Percentiles rank a stretch among this genome's conserved stretches.
Evolutionary conservation across 495 filamentous ascomycete species (phyloP).

Genomic region (Podospora sp.): DNA sequence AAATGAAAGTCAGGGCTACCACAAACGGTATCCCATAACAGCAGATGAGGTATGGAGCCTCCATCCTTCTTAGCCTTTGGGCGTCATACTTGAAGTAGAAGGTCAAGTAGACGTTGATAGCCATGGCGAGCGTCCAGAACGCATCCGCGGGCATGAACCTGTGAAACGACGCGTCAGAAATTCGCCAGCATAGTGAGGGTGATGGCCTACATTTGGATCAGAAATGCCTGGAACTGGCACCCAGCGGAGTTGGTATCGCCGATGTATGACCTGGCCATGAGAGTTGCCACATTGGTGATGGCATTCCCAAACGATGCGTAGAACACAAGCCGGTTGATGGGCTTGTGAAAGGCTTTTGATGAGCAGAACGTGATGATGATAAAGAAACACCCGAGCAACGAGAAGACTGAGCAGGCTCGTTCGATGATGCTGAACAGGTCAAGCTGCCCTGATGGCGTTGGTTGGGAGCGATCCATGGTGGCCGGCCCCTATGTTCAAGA

Average conservation of each 20-base stretch:
- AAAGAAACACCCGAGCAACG: slow-evolving; percentile 70
- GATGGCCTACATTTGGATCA: slow-evolving; percentile 67
- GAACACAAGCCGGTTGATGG: slow-evolving; percentile 88
- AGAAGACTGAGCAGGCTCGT: slow-evolving; percentile 68
- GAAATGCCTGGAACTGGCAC: slow-evolving; percentile 76
- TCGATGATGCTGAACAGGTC: slow-evolving; percentile 63
- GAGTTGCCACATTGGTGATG: slow-evolving; percentile 74
- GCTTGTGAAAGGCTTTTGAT: slow-evolving; percentile 68
- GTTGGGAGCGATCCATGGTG: slow-evolving; percentile 18
- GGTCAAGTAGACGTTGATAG: slow-evolving; percentile 83
- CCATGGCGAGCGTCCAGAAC: slow-evolving; percentile 82
- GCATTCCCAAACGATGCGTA: slow-evolving; percentile 85
- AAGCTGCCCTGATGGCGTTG: slow-evolving; percentile 23
- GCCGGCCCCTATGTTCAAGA: not conserved
- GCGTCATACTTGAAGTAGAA: slow-evolving; percentile 79
- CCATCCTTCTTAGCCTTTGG: slow-evolving; percentile 65
- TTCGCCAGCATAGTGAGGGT: not conserved
- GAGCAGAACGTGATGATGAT: slow-evolving; percentile 71
- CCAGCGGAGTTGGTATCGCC: slow-evolving; percentile 50
- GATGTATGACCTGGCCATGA: slow-evolving; percentile 67
- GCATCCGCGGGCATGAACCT: slow-evolving; percentile 83
- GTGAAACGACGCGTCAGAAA: slow-evolving; percentile 9
- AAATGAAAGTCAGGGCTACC: slow-evolving; percentile 68
- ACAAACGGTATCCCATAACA: slow-evolving; percentile 81
- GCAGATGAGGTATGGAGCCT: slow-evolving; percentile 68